Percentiles rank a stretch among this genome's conserved stretches.
Evolutionary conservation across 805 yeast species (phyloP).

Genomic region (Sugiyamaella boreocaroliniensis): DNA sequence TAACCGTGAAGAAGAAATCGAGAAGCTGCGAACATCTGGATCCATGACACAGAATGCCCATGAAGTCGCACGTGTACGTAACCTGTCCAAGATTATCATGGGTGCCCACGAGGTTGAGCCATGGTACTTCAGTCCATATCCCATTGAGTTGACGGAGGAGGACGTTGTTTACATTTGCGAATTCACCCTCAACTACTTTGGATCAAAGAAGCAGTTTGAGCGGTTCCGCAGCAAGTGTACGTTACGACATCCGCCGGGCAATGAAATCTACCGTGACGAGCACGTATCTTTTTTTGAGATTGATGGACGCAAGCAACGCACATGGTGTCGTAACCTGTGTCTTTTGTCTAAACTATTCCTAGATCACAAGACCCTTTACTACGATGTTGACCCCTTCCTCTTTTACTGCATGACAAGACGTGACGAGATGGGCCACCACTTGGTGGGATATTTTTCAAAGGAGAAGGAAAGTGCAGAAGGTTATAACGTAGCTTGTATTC

Average conservation of each 20-base stretch:
- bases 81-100: constrained; percentile 67
- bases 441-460: constrained; percentile 94
- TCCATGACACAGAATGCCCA: constrained; percentile 88
- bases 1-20: constrained; percentile 85
- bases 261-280: constrained; percentile 91
- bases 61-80: constrained; percentile 87
- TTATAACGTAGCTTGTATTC: constrained; percentile 94
- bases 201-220: constrained; percentile 84
- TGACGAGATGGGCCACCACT: constrained; percentile 87
- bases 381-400: constrained; percentile 95
- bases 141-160: constrained; percentile 87
- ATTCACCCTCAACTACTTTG: constrained; percentile 81
- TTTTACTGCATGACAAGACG: constrained; percentile 92
- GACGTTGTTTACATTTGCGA: constrained; percentile 89
- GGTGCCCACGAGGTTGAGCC: constrained; percentile 94
- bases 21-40: constrained; percentile 87
- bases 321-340: constrained; percentile 96
- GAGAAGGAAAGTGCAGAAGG: constrained; percentile 95
- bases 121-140: constrained; percentile 98
- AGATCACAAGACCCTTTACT: constrained; percentile 93
- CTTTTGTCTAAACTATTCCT: constrained; percentile 80
- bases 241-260: constrained; percentile 95
- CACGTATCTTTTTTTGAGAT: constrained; percentile 93
- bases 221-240: constrained; percentile 84
- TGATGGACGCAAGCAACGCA: constrained; percentile 91